Conservation (phyloP, 23 red algal genomes). For the Chondrus crispus region DNA sequence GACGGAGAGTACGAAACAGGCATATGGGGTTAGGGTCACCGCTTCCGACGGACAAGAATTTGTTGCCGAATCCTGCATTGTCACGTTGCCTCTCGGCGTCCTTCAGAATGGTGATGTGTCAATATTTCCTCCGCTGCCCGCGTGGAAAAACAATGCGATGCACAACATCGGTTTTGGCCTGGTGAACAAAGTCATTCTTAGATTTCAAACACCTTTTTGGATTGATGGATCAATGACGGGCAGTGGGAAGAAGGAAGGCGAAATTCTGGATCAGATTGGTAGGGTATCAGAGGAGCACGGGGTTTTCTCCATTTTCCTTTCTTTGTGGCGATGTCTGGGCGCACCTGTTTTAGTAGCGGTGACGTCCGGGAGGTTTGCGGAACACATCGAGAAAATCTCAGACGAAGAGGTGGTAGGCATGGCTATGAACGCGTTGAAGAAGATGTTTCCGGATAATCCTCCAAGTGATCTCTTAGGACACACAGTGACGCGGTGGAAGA, state of each 20-base stretch:
- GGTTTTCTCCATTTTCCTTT: slow-evolving; percentile 78
- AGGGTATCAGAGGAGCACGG: slow-evolving; percentile 60
- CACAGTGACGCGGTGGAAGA: slow-evolving; percentile 82
- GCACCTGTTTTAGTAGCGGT: slow-evolving; percentile 74
- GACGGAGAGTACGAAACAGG: background rate
- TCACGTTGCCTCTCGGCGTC: slow-evolving; percentile 83
- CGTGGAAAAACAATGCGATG: slow-evolving; percentile 73
- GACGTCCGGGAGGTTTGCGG: slow-evolving; percentile 61
- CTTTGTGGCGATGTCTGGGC: slow-evolving; percentile 51
- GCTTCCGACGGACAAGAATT: slow-evolving; percentile 34
- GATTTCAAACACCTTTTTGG: slow-evolving; percentile 85
- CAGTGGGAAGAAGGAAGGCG: background rate
- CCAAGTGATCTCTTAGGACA: slow-evolving; percentile 24
- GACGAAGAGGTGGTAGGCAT: slow-evolving; percentile 61
- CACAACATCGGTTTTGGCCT: slow-evolving; percentile 78
- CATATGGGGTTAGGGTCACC: slow-evolving; percentile 47
- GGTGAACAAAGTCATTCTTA: slow-evolving; percentile 88
- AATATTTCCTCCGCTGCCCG: slow-evolving; percentile 69
- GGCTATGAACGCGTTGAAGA: slow-evolving; percentile 50
- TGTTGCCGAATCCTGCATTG: slow-evolving; percentile 67
- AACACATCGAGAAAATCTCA: slow-evolving; percentile 48
- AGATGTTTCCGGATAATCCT: slow-evolving; percentile 50
- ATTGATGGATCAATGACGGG: background rate
- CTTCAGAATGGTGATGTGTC: slow-evolving; percentile 56
- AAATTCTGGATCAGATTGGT: slow-evolving; percentile 49